Percentiles rank a stretch among this genome's conserved stretches.
Evolutionary conservation across 176 grass and related monocot genomes (phyloP).

Genomic region (Carex myosuroides): DNA sequence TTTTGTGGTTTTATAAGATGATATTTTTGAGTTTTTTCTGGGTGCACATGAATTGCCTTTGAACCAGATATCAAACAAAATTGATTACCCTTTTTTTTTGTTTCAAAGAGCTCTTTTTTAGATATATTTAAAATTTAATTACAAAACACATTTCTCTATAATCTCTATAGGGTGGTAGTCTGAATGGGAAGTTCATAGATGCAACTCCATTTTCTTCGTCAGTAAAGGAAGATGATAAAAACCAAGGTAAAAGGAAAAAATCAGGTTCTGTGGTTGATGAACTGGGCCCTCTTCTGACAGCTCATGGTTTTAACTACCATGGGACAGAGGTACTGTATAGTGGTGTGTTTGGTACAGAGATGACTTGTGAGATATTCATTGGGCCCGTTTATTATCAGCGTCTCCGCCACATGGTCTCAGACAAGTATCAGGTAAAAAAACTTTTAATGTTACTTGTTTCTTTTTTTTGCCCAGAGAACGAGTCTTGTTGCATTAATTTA

Average conservation of each 20-base stretch:
- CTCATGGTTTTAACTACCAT: constrained; percentile 82
- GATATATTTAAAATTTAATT: constrained; percentile 19
- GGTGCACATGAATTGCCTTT: neutral
- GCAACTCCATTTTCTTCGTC: constrained; percentile 84
- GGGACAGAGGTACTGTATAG: constrained; percentile 79
- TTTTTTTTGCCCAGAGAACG: neutral
- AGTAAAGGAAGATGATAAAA: constrained; percentile 29
- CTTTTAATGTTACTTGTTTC: neutral
- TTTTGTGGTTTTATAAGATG: neutral
- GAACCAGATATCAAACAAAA: neutral
- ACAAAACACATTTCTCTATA: constrained; percentile 1
- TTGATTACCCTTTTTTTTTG: neutral
- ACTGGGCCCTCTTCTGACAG: constrained; percentile 63
- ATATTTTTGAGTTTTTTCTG: constrained; percentile 1
- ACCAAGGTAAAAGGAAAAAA: constrained; percentile 18
- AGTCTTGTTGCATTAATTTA: neutral
- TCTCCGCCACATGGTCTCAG: constrained; percentile 97
- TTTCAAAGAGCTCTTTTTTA: neutral
- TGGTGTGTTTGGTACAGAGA: constrained; percentile 74
- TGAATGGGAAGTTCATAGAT: constrained; percentile 76
- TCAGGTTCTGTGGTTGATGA: constrained; percentile 54
- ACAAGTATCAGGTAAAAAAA: constrained; percentile 81
- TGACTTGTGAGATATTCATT: constrained; percentile 79
- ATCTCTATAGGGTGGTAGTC: constrained; percentile 61
- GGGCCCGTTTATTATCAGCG: constrained; percentile 98